Percentiles rank a stretch among this genome's conserved stretches.
These are phyloP conservation scores for Apiotrichum sp. DNA, from an alignment of 1,284 basidiomycete species.

Conservation along the genomic window DNA sequence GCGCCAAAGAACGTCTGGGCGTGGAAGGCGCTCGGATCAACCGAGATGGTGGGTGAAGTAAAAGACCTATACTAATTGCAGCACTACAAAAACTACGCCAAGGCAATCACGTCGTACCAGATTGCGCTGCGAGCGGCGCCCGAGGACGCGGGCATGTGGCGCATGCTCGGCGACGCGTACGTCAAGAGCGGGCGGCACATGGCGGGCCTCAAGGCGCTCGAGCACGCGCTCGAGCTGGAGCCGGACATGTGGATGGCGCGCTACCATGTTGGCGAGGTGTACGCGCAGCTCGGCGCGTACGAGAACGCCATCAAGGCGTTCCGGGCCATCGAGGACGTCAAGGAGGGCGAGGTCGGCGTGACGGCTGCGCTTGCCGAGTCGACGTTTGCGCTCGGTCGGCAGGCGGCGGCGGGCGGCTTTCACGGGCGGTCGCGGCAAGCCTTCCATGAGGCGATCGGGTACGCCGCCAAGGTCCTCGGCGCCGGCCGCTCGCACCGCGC, in stretches of 20 bases:
- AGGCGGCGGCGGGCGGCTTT: slow-evolving; percentile 65
- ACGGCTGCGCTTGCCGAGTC: slow-evolving; percentile 68
- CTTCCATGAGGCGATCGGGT: slow-evolving; percentile 57
- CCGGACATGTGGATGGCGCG: slow-evolving; percentile 74
- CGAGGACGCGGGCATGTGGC: slow-evolving; percentile 74
- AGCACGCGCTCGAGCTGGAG: slow-evolving; percentile 62
- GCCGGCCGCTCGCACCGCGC: slow-evolving; percentile 59
- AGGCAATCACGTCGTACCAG: slow-evolving; percentile 82
- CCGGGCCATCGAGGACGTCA: slow-evolving; percentile 54
- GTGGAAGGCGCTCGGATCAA: slow-evolving; percentile 93
- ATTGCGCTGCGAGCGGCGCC: slow-evolving; percentile 75
- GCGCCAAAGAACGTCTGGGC: slow-evolving; percentile 89
- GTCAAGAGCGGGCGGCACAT: slow-evolving; percentile 77
- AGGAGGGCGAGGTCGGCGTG: slow-evolving; percentile 59
- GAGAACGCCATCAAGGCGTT: slow-evolving; percentile 68
- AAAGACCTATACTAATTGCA: slow-evolving; percentile 35
- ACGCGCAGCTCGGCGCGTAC: slow-evolving; percentile 70
- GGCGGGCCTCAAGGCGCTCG: slow-evolving; percentile 83
- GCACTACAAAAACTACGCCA: slow-evolving; percentile 67
- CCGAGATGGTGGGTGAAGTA: slow-evolving; percentile 66
- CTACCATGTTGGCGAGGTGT: slow-evolving; percentile 81
- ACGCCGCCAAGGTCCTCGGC: slow-evolving; percentile 56
- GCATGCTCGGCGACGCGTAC: slow-evolving; percentile 88
- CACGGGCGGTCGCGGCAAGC: slow-evolving; percentile 66
- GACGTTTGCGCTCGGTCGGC: slow-evolving; percentile 63